These are phyloP conservation scores for Cercospora sojina DNA, from an alignment of 2,329 filamentous ascomycete species.

Conservation along the genomic window DNA sequence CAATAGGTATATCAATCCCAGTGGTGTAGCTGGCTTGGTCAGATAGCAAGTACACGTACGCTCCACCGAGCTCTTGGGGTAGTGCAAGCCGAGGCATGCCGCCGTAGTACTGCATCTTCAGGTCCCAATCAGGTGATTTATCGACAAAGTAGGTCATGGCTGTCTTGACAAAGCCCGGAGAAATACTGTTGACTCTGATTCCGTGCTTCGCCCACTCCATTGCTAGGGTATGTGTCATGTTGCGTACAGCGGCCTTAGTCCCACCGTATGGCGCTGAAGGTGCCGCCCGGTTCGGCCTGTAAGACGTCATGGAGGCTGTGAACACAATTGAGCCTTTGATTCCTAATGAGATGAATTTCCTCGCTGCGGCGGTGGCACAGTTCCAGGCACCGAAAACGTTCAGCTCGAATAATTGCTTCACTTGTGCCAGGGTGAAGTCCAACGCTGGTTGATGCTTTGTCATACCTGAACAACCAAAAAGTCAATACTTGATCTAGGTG, in stretches of 20 bases:
- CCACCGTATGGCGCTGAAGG: conserved; percentile 43
- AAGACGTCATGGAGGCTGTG: conserved; percentile 50
- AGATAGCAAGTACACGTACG: conserved; percentile 51
- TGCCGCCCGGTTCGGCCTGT: conserved; percentile 44
- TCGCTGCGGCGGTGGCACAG: conserved; percentile 44
- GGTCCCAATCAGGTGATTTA: conserved; percentile 51
- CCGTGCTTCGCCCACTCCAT: conserved; percentile 39
- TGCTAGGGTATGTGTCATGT: conserved; percentile 44
- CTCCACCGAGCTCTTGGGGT: conserved; percentile 52
- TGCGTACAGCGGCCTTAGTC: conserved; percentile 45
- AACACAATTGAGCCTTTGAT: conserved; percentile 50
- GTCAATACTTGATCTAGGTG: neutral
- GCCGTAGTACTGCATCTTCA: conserved; percentile 56
- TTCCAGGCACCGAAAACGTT: conserved; percentile 51
- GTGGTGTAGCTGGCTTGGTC: conserved; percentile 52
- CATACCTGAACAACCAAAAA: conserved; percentile 23
- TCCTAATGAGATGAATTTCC: conserved; percentile 48
- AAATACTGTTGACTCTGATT: conserved; percentile 39
- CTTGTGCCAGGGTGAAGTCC: conserved; percentile 34
- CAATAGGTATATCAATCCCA: conserved; percentile 51
- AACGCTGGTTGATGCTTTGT: conserved; percentile 37
- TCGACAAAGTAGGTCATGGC: conserved; percentile 53
- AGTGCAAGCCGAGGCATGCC: conserved; percentile 54
- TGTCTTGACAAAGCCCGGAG: conserved; percentile 38
- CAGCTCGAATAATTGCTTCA: conserved; percentile 34